Percentiles rank a stretch among this genome's conserved stretches.
Conservation (phyloP, 257 asterid species). For the Leonotis leonurus region DNA sequence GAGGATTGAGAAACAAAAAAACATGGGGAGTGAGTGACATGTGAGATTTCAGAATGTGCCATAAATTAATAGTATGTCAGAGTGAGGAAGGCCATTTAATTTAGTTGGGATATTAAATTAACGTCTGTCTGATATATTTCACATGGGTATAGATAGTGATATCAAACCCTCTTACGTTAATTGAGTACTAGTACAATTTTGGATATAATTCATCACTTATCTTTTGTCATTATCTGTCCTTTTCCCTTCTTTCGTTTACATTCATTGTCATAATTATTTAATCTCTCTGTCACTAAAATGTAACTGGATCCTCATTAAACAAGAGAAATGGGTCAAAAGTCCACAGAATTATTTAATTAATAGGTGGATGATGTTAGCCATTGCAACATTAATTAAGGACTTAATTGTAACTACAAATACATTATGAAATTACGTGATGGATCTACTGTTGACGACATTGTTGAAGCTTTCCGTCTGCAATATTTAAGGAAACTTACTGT, state of each 20-base stretch:
- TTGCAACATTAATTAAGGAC: too few relatives aligned
- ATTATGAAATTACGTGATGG: too few relatives aligned
- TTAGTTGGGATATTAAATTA: constrained; percentile 12
- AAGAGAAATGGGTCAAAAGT: too few relatives aligned
- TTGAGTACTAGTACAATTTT: background rate
- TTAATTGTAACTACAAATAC: too few relatives aligned
- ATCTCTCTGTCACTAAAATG: too few relatives aligned
- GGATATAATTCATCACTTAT: constrained; percentile 1
- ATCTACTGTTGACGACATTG: too few relatives aligned
- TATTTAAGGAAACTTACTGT: too few relatives aligned
- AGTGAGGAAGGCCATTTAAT: constrained; percentile 15
- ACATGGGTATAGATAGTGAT: constrained; percentile 55
- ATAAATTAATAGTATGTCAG: background rate
- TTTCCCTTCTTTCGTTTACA: background rate
- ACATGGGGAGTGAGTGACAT: constrained; percentile 2
- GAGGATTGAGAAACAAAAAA: background rate
- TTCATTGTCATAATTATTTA: too few relatives aligned
- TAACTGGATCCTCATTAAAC: too few relatives aligned
- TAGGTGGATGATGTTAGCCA: too few relatives aligned
- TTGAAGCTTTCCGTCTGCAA: too few relatives aligned
- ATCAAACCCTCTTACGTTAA: background rate
- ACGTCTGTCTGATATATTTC: constrained; percentile 30
- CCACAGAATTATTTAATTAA: too few relatives aligned
- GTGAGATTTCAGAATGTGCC: background rate
- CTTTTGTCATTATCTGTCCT: background rate